A percentile compares a stretch with the other conserved stretches of the same genome.
Evolutionary conservation across 805 yeast genomes (phyloP).

Genomic region (Schizosaccharomyces lindneri): DNA sequence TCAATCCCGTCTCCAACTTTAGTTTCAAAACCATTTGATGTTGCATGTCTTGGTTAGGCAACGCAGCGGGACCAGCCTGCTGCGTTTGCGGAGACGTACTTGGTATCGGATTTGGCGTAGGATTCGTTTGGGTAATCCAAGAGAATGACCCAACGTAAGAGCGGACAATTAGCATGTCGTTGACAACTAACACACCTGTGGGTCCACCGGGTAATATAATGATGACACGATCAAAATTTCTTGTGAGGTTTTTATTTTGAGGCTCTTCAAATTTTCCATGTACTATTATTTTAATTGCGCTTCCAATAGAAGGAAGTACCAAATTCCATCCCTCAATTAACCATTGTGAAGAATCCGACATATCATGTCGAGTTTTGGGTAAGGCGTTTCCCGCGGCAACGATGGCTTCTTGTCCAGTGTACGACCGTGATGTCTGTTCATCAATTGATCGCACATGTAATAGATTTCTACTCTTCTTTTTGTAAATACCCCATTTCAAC

Average conservation of each 20-base stretch:
- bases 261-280: slow-evolving; percentile 44
- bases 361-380: slow-evolving; percentile 58
- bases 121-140: slow-evolving; percentile 18
- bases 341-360: slow-evolving; percentile 37
- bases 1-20: not conserved
- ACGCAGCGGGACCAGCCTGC: too few relatives aligned
- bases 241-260: slow-evolving; percentile 19
- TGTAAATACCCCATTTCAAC: slow-evolving; percentile 19
- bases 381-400: slow-evolving; percentile 32
- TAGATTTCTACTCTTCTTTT: slow-evolving; percentile 54
- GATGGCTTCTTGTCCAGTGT: slow-evolving; percentile 46
- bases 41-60: not conserved
- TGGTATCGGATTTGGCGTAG: too few relatives aligned
- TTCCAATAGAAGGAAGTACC: slow-evolving; percentile 20
- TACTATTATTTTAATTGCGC: slow-evolving; percentile 50
- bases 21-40: not conserved
- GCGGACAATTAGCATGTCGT: slow-evolving; percentile 54
- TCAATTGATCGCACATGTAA: slow-evolving; percentile 29
- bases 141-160: slow-evolving; percentile 29
- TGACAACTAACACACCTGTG: slow-evolving; percentile 50
- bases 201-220: slow-evolving; percentile 48
- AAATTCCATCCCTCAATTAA: slow-evolving; percentile 46
- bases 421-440: slow-evolving; percentile 29
- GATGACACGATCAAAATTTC: slow-evolving; percentile 71
- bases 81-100: too few relatives aligned